Percentiles rank a stretch among this genome's conserved stretches.
Evolutionary conservation across 1,284 basidiomycete species (phyloP).

Genomic region (Exobasidium rhododendri): DNA sequence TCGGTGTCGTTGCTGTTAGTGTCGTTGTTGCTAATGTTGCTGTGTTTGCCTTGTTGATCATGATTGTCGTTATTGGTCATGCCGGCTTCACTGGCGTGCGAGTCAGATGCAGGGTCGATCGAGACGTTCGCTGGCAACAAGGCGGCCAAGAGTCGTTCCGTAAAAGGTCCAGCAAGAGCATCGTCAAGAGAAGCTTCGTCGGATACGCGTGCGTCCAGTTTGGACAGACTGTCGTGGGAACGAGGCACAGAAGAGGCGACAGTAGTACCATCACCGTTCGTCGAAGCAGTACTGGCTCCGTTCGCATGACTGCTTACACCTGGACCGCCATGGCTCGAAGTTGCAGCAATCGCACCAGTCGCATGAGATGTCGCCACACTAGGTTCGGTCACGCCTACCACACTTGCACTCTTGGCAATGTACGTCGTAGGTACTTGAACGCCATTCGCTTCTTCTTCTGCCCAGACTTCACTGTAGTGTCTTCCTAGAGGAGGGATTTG

Average conservation of each 20-base stretch:
- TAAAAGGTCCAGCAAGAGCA: constrained; percentile 42
- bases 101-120: no score
- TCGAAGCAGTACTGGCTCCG: neutral
- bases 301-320: neutral
- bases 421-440: constrained; percentile 6
- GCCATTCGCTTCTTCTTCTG: constrained; percentile 70
- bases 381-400: neutral
- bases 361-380: neutral
- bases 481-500: constrained; percentile 79
- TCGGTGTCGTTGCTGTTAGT: no score
- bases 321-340: neutral
- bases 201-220: constrained; percentile 34
- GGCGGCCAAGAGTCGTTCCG: constrained; percentile 39
- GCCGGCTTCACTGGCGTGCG: neutral
- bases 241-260: neutral
- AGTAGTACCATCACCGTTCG: neutral
- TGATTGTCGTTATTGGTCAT: neutral
- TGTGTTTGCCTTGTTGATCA: neutral
- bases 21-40: neutral
- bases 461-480: constrained; percentile 86
- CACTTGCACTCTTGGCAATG: neutral
- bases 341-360: neutral
- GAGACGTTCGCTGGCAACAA: constrained; percentile 23
- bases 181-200: constrained; percentile 32
- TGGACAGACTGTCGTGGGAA: constrained; percentile 4